These are phyloP conservation scores for Ammopiptanthus mongolicus DNA, from an alignment of 306 rosid genomes.

Conservation along the genomic window DNA sequence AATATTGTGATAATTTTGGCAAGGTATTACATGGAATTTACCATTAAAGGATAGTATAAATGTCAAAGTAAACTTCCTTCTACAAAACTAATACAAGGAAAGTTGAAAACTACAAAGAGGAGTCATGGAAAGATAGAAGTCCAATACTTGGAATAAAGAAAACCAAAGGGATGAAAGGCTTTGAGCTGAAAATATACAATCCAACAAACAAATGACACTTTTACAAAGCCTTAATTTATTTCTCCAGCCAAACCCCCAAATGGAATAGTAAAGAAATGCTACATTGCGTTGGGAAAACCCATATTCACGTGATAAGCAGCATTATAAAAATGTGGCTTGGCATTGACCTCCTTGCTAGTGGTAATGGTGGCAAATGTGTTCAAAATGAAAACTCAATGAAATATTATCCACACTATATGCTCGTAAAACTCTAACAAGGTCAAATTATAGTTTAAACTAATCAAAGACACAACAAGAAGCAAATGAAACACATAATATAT, in stretches of 20 bases:
- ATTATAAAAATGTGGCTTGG: neutral
- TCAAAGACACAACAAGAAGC: neutral
- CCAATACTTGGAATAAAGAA: neutral
- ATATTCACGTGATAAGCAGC: constrained; percentile 6
- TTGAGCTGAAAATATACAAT: neutral
- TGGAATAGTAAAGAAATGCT: neutral
- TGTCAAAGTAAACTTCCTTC: neutral
- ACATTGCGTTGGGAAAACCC: neutral
- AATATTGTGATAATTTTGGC: neutral
- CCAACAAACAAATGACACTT: neutral
- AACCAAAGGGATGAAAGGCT: neutral
- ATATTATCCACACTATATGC: constrained; percentile 2
- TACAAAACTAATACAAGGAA: neutral
- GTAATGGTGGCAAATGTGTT: neutral
- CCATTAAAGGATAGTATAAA: neutral
- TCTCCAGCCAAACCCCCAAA: neutral
- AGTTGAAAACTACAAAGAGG: neutral
- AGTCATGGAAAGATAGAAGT: neutral
- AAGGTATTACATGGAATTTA: constrained; percentile 8
- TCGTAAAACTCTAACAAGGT: neutral
- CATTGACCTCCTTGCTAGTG: constrained; percentile 8
- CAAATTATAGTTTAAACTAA: constrained; percentile 1
- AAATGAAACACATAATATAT: neutral
- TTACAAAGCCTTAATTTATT: neutral
- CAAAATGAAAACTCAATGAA: neutral